Conservation (phyloP, 345 rosid genomes). For the Rhodamnia rubescens region DNA sequence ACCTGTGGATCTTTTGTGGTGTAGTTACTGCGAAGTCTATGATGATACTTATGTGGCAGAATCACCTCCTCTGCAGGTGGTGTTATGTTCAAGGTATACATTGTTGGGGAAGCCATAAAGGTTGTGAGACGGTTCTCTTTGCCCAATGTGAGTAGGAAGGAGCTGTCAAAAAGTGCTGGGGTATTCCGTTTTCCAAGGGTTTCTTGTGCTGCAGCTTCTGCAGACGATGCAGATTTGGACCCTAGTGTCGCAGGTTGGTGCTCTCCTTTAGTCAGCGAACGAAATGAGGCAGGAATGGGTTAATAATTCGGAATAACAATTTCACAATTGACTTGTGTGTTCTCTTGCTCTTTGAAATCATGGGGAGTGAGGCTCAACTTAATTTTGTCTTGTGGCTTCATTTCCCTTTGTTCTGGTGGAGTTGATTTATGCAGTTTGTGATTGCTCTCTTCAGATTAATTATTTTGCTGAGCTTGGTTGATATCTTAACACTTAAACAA, state of each 20-base stretch:
- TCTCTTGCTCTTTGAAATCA: background rate
- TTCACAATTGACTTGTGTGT: background rate
- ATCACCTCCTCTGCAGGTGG: slow-evolving; percentile 38
- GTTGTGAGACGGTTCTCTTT: slow-evolving; percentile 75
- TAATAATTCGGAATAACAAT: background rate
- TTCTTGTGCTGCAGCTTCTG: slow-evolving; percentile 86
- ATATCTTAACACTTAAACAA: background rate
- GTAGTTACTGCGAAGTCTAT: background rate
- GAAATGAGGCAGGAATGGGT: background rate
- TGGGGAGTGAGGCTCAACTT: background rate
- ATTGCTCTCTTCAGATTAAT: background rate
- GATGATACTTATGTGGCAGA: background rate
- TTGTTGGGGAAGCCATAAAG: slow-evolving; percentile 80
- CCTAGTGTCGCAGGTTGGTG: slow-evolving; percentile 68
- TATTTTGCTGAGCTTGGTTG: background rate
- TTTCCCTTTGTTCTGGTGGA: background rate
- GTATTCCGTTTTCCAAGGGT: slow-evolving; percentile 70
- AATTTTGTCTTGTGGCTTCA: background rate
- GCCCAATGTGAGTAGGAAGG: slow-evolving; percentile 68
- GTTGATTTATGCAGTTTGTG: background rate
- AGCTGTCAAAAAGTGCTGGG: slow-evolving; percentile 50
- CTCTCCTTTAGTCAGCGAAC: slow-evolving; percentile 5
- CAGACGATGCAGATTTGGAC: slow-evolving; percentile 77
- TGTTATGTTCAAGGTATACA: slow-evolving; percentile 67
- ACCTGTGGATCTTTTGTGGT: background rate